phyloP scores from a whole-genome alignment of 148 eudicot genomes.

The Rhododendron simsii region DNA sequence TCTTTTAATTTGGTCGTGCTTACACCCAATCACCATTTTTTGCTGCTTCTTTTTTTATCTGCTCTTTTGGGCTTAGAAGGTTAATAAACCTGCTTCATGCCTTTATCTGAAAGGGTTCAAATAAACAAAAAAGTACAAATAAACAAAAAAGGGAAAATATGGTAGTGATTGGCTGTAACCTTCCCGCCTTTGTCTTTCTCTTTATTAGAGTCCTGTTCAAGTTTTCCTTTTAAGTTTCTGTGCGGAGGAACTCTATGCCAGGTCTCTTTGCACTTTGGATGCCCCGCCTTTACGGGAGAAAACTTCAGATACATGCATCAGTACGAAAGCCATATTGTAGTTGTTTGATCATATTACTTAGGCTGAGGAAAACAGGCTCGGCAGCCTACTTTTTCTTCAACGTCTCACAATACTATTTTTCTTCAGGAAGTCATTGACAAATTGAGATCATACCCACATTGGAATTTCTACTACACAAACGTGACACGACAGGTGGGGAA shows the following conservation, averaged over 20 bases:
- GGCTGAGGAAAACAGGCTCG: background rate
- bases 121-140: too few species aligned
- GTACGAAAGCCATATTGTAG: background rate
- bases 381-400: background rate
- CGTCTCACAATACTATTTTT: background rate
- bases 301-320: background rate
- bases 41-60: too few species aligned
- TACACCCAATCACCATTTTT: too few species aligned
- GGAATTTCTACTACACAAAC: slow-evolving; percentile 76
- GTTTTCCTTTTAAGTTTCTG: background rate
- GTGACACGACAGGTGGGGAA: slow-evolving; percentile 75
- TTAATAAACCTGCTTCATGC: too few species aligned
- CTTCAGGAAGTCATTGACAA: slow-evolving; percentile 63
- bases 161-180: too few species aligned
- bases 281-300: background rate
- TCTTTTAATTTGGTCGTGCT: too few species aligned
- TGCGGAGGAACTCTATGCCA: background rate
- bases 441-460: slow-evolving; percentile 44
- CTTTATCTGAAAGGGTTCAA: too few species aligned
- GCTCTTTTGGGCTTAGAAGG: too few species aligned
- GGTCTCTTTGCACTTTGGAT: background rate
- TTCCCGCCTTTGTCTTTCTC: too few species aligned
- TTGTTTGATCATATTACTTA: background rate
- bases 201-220: background rate
- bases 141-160: too few species aligned